These are phyloP conservation scores for Colletotrichum sp. DNA, from an alignment of 2,329 filamentous ascomycete genomes.

Conservation along the genomic window DNA sequence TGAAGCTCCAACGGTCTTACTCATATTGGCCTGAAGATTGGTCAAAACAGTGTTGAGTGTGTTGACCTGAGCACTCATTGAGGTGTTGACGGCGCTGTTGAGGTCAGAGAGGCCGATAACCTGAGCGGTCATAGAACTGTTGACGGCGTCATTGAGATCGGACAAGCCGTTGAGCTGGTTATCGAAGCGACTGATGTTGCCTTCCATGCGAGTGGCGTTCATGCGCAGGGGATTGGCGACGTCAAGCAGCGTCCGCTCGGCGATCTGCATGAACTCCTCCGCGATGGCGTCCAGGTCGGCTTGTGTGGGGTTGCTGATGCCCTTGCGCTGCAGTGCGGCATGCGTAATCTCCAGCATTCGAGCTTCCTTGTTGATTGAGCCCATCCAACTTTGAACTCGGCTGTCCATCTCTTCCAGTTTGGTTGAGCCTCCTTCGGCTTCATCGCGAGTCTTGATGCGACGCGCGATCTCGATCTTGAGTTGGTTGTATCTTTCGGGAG, in stretches of 20 bases:
- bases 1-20: no score
- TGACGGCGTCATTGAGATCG: no score
- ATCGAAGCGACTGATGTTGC: neutral
- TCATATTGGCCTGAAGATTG: neutral
- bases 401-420: neutral
- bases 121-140: no score
- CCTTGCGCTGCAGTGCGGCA: slow-evolving; percentile 8
- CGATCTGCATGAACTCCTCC: slow-evolving; percentile 20
- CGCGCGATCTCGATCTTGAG: slow-evolving; percentile 37
- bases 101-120: neutral
- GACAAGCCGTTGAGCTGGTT: neutral
- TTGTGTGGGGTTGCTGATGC: slow-evolving; percentile 17
- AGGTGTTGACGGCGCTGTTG: neutral
- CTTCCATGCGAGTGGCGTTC: neutral
- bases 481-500: slow-evolving; percentile 25
- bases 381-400: slow-evolving; percentile 17
- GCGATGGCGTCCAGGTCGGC: slow-evolving; percentile 15
- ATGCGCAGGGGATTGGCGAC: slow-evolving; percentile 17
- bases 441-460: slow-evolving; percentile 40
- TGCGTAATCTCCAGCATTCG: slow-evolving; percentile 20
- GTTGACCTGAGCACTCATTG: neutral
- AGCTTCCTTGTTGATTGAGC: slow-evolving; percentile 5
- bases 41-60: neutral
- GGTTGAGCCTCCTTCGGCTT: slow-evolving; percentile 23
- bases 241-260: slow-evolving; percentile 18